Conservation (phyloP, 768 basidiomycete genomes). For the Gloeopeniophorella convolvens region DNA sequence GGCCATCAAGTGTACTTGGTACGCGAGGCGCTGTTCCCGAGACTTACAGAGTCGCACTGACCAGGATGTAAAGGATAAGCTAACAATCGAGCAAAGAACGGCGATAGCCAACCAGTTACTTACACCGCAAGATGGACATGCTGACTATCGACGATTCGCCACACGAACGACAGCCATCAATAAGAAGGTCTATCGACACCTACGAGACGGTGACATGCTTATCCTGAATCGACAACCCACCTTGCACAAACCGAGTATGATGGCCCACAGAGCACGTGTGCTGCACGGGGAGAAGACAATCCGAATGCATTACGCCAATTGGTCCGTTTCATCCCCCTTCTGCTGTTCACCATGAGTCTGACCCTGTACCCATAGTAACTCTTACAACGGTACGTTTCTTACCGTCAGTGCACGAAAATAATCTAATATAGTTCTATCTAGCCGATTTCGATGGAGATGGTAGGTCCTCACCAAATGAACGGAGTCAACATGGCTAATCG, state of each 20-base stretch:
- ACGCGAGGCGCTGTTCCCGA: constrained; percentile 21
- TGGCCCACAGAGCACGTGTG: constrained; percentile 92
- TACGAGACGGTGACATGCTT: constrained; percentile 90
- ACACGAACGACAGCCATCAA: constrained; percentile 79
- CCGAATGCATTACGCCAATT: constrained; percentile 99
- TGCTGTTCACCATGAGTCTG: constrained; percentile 13
- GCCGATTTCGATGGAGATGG: constrained; percentile 94
- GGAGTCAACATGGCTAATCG: constrained; percentile 17
- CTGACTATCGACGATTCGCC: constrained; percentile 47
- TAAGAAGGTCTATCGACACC: constrained; percentile 96
- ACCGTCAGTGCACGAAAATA: constrained; percentile 2
- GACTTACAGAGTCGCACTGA: neutral
- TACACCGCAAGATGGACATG: constrained; percentile 74
- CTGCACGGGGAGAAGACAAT: constrained; percentile 97
- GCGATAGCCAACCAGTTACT: constrained; percentile 94
- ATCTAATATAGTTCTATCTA: constrained; percentile 24
- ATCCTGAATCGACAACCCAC: constrained; percentile 98
- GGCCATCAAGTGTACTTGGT: constrained; percentile 83
- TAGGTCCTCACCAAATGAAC: constrained; percentile 28
- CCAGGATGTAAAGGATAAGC: constrained; percentile 55
- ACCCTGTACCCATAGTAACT: constrained; percentile 56
- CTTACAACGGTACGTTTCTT: constrained; percentile 75
- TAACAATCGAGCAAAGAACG: constrained; percentile 82
- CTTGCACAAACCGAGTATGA: constrained; percentile 99
- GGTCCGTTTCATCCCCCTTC: constrained; percentile 43